These are phyloP conservation scores for Thelonectria rubi DNA, from an alignment of 2,329 filamentous ascomycete genomes.

Conservation along the genomic window DNA sequence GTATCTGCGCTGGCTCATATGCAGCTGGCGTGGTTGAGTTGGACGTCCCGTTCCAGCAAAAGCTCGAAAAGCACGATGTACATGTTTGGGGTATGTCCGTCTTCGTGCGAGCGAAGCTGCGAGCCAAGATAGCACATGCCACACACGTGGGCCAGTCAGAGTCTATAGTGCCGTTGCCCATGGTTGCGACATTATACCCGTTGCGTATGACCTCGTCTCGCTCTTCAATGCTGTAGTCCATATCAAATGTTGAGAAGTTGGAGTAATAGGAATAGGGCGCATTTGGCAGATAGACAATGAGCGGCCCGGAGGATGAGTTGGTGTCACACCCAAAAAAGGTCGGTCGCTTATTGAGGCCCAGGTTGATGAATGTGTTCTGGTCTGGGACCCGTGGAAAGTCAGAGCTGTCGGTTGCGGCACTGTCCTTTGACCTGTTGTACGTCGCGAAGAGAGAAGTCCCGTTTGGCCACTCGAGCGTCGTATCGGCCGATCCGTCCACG, in stretches of 20 bases:
- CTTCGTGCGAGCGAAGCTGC: slow-evolving; percentile 73
- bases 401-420: slow-evolving; percentile 68
- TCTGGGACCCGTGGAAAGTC: slow-evolving; percentile 78
- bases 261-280: slow-evolving; percentile 75
- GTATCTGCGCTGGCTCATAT: slow-evolving; percentile 52
- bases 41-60: slow-evolving; percentile 85
- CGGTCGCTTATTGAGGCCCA: slow-evolving; percentile 76
- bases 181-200: slow-evolving; percentile 71
- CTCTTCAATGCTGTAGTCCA: slow-evolving; percentile 67
- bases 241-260: slow-evolving; percentile 79
- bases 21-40: slow-evolving; percentile 42
- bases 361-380: slow-evolving; percentile 79
- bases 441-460: slow-evolving; percentile 78
- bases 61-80: slow-evolving; percentile 73
- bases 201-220: slow-evolving; percentile 82
- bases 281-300: slow-evolving; percentile 87
- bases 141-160: slow-evolving; percentile 79
- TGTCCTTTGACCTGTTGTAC: slow-evolving; percentile 70
- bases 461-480: slow-evolving; percentile 75
- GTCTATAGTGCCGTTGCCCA: slow-evolving; percentile 64
- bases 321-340: slow-evolving; percentile 84
- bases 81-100: slow-evolving; percentile 74
- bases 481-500: slow-evolving; percentile 81
- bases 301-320: slow-evolving; percentile 54
- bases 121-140: slow-evolving; percentile 79